phyloP scores from a whole-genome alignment of 345 rosid genomes.

The Aquilaria sinensis region DNA sequence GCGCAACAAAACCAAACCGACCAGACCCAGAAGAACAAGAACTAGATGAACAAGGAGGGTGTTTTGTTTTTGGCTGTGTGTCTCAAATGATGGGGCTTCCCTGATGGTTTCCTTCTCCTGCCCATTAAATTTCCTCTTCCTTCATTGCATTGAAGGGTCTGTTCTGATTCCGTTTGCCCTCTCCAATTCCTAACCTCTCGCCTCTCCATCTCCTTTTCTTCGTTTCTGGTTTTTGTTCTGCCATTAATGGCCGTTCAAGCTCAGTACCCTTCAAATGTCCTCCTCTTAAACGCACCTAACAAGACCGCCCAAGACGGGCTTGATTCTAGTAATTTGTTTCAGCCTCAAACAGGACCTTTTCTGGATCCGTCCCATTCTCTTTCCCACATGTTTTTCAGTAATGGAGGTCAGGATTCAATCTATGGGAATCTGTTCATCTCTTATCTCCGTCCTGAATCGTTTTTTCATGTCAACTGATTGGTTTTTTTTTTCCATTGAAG shows the following conservation, averaged over 20 bases:
- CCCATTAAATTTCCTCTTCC: no score
- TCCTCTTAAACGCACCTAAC: conserved; percentile 56
- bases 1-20: not conserved
- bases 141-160: no score
- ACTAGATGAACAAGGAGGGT: not conserved
- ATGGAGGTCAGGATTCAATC: conserved; percentile 28
- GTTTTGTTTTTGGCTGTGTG: conserved; percentile 13
- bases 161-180: no score
- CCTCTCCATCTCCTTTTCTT: no score
- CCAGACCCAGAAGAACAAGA: conserved; percentile 1
- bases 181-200: no score
- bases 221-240: not conserved
- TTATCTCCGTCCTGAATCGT: not conserved
- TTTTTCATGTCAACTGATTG: not conserved
- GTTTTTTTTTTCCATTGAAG: not conserved
- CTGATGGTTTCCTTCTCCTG: no score
- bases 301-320: not conserved
- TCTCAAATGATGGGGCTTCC: not conserved
- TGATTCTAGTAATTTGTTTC: conserved; percentile 34
- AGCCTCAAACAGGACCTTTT: conserved; percentile 31
- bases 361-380: conserved; percentile 36
- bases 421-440: not conserved
- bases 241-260: conserved; percentile 80
- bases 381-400: conserved; percentile 26
- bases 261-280: conserved; percentile 77